A percentile compares a stretch with the other conserved stretches of the same genome.
Evolutionary conservation across 345 rosid species (phyloP).

Genomic region (Salix viminalis): DNA sequence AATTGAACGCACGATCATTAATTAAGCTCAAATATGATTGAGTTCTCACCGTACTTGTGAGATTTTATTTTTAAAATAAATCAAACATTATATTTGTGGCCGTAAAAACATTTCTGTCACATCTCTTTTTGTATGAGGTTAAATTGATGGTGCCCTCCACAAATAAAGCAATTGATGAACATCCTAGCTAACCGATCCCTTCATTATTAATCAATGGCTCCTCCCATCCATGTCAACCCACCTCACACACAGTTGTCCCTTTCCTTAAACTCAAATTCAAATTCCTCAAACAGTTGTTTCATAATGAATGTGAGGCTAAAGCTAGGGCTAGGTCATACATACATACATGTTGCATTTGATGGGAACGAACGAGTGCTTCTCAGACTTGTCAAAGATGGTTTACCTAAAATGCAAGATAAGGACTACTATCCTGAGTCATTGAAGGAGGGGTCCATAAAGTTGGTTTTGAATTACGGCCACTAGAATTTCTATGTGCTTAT

Average conservation of each 20-base stretch:
- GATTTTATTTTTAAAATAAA: too few species aligned
- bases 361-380: background rate
- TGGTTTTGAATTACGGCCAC: constrained; percentile 16
- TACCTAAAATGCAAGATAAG: background rate
- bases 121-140: background rate
- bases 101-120: constrained; percentile 7
- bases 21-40: too few species aligned
- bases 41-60: too few species aligned
- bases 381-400: background rate
- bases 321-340: background rate
- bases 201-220: constrained; percentile 6
- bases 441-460: background rate
- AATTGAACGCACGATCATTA: too few species aligned
- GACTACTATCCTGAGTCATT: background rate
- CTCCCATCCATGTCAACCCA: constrained; percentile 14
- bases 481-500: constrained; percentile 13
- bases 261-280: constrained; percentile 14
- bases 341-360: background rate
- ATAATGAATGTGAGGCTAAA: background rate
- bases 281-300: background rate
- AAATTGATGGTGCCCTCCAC: background rate
- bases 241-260: constrained; percentile 8
- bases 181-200: constrained; percentile 4
- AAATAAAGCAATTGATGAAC: background rate
- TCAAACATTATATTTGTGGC: constrained; percentile 9